Base-by-base conservation (phyloP, 345 rosid genomes). In the Moricandia moricandioides region DNA sequence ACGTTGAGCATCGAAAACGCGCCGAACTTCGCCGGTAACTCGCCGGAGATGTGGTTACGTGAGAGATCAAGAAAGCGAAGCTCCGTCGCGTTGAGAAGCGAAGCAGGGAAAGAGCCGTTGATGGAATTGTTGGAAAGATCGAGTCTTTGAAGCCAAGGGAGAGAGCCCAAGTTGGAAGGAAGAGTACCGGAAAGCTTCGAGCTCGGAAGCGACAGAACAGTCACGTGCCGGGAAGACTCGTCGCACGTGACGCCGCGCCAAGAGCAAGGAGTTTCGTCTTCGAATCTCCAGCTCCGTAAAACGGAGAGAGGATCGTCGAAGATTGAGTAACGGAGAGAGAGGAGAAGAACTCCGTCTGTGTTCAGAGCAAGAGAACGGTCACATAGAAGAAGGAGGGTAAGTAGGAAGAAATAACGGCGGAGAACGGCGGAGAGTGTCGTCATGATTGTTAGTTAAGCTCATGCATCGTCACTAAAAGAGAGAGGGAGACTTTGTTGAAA, bases 101-200 rank as follows among this genome's bases (percentile, higher is more conserved):
- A 80, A 2, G 65, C 49, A 0, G 97, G 90, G 68, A 95, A 82
- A 24, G 97, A 84, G 14, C 97, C 96, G 57, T 89, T 91, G 12
- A 95, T 82, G 9, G 83, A 88, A 81, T 92, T 95, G 86, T 88
- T 88, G 47, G 97, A 91, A 0, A 92, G 86, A 62, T 95, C 89
- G 58, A 95, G 91, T 4, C 40, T 79, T 69, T 81, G 88, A 17
- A 95, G 92, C 62, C 71, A 64, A 54, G 49, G 40, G 62, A 92
- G 81, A 70, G 83, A 75, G 39, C 92, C 92, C 62, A 92, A 82
- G 80, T 86, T 83, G 12, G 93, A 82, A 16, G 97, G 92, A 45
- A 95, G 85, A 1, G 91, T 83, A 9, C 97, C 99, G 16, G 80
- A 77, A 26, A 95, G 92, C 67, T 80, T 87, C 56, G 86, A 88